A percentile compares a stretch with the other conserved stretches of the same genome.
These are phyloP conservation scores for Echria macrotheca DNA, from an alignment of 495 filamentous ascomycete genomes.

Conservation along the genomic window DNA sequence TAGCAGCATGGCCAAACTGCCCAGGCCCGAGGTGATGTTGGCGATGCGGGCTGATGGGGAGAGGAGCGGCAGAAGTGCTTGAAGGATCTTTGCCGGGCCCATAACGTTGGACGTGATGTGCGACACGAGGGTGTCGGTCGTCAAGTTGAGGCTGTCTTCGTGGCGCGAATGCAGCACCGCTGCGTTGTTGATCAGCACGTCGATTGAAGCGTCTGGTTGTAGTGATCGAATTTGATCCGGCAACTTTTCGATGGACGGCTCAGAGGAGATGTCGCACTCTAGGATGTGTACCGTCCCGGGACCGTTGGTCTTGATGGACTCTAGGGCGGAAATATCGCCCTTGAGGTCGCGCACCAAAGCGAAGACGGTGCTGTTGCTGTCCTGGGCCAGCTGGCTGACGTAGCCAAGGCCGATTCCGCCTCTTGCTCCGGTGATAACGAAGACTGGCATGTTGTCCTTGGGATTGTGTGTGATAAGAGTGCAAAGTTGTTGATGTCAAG, in stretches of 20 bases:
- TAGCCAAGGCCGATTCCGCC: constrained; percentile 48
- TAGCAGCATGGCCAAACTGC: not conserved
- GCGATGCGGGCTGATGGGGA: not conserved
- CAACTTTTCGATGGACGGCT: constrained; percentile 25
- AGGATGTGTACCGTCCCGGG: constrained; percentile 27
- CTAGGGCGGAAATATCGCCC: constrained; percentile 22
- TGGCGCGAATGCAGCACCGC: constrained; percentile 23
- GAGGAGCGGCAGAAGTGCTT: constrained; percentile 12
- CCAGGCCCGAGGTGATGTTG: constrained; percentile 1
- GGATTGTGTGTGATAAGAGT: not conserved
- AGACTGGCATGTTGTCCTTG: constrained; percentile 39
- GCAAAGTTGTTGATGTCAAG: not conserved
- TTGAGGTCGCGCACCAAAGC: constrained; percentile 38
- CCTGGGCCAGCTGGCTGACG: constrained; percentile 40
- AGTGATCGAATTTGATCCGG: constrained; percentile 12
- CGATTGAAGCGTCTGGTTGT: constrained; percentile 26
- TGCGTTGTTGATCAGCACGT: constrained; percentile 39
- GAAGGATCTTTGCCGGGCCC: constrained; percentile 26
- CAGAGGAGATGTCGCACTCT: constrained; percentile 36
- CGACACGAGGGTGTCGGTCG: constrained; percentile 16
- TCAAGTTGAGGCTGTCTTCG: constrained; percentile 27
- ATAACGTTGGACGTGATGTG: constrained; percentile 31
- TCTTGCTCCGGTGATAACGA: constrained; percentile 47
- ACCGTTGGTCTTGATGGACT: constrained; percentile 15
- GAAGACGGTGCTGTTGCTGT: constrained; percentile 39